Evolutionary conservation across 1,284 basidiomycete genomes (phyloP), one percentile per base, ranked within the genome.

Genomic region (Hymenochaete sp.): DNA sequence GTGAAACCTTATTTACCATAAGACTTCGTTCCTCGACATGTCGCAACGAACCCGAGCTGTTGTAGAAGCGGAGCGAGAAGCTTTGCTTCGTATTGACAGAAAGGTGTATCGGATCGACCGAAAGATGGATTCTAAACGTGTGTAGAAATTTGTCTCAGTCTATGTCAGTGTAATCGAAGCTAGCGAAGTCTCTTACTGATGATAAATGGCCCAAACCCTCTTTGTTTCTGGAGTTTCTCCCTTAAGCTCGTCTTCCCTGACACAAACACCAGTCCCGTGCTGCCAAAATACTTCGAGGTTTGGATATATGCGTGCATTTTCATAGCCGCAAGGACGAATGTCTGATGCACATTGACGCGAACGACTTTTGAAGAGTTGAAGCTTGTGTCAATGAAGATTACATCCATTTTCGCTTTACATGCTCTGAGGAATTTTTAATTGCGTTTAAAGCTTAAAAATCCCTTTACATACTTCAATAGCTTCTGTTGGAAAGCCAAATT

Each of bases 281-380:
- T 57, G n/a, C 65, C 52, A 42, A 69, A 65, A 5, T 66, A 52
- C n/a, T 69, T 67, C 77, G 75, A 82, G 37, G 72, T 70, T 36
- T 70, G 68, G 28, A 95, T 67, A 61, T 96, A 97, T 42, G 78
- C 73, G 42, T 88, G 79, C 70, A 93, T 85, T 66, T 93, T 97
- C 71, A 93, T 82, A 0, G 89, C 89, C 1, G 81, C 74, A 19
- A 95, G 62, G n/a, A 89, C 64, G 57, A 93, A 87, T 56, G 82
- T 86, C 61, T 93, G 81, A 59, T 92, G 93, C 7, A 96, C 68
- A 60, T 97, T 98, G 28, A 77, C 60, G 60, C 87, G 77, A 2
- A 89, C 79, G 0, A 73, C 74, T 26, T 69, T 55, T 21, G 64
- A 54, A 2, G 75, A 65, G 61, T 95, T 97, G 52, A 96, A 71